Evolutionary conservation across 768 basidiomycete species (phyloP), one percentile per base, ranked within the genome.

Genomic region (Rhodotorula taiwanensis): DNA sequence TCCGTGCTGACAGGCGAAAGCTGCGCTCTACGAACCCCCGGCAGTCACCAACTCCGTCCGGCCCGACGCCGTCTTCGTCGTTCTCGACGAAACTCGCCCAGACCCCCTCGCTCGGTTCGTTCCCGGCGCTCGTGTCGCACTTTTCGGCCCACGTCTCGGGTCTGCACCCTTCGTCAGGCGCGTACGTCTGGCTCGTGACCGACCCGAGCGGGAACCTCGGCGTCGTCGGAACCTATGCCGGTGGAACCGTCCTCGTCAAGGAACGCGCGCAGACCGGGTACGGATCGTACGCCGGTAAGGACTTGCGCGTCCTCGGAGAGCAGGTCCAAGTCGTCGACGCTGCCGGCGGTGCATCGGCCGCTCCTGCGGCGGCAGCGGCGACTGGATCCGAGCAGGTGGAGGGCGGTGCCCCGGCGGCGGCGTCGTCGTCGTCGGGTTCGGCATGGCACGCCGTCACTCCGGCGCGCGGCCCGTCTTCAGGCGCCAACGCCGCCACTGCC

Each of bases 111-210:
- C 84, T 87, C 70, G 86, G 86, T 27, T 81, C 81, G 51, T 75
- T 90, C 47, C 75, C 81, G 8, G 80, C 84, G 45, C 79, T 94
- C 67, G 86, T 89, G 74, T 86, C 87, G 30, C 78, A 81, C 60
- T 83, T 91, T 75, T 83, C 84, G 16, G 85, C 88, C 8, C 84
- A 88, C 5, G 89, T 81, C 41, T 78, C 81, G 54, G 90, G 88
- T 64, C 84, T 90, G 9, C 69, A 70, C 64, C 69, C 69, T 8
- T 55, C 54, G 81, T 84, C 84, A 71, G 83, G 83, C 60, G 83
- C 82, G 34, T 92, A 83, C 79, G 79, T 91, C 59, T 94, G 91
- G 93, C 82, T 94, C 74, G 89, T 93, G 63, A 82, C 82, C 5
- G 87, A 89, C 77, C 71, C 76, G 25, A 72, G 74, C 8, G 83